Conservation (phyloP, 2,329 filamentous ascomycete genomes). For the Capronia coronata region DNA sequence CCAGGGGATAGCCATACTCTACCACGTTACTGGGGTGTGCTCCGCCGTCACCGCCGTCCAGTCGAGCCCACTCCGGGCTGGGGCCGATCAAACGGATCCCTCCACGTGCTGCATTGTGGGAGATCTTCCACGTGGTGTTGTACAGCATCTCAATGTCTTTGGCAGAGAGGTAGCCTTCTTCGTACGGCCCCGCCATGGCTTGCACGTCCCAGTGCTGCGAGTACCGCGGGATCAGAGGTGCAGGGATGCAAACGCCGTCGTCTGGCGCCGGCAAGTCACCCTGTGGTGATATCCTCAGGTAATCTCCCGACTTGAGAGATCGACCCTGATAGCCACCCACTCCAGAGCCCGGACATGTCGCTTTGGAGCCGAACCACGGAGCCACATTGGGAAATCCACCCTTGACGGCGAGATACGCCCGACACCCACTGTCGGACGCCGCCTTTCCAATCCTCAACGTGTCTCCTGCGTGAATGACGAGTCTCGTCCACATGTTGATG, state of each 20-base stretch:
- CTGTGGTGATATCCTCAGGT: too few relatives aligned
- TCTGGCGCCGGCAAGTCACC: too few relatives aligned
- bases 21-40: background rate
- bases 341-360: conserved; percentile 51
- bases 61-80: conserved; percentile 51
- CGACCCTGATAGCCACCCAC: conserved; percentile 56
- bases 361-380: conserved; percentile 53
- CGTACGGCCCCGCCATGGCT: conserved; percentile 51
- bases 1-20: conserved; percentile 52
- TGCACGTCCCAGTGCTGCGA: conserved; percentile 46
- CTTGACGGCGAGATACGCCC: conserved; percentile 53
- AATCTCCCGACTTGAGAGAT: conserved; percentile 48
- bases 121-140: conserved; percentile 51
- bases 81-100: conserved; percentile 56
- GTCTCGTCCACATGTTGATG: conserved; percentile 51
- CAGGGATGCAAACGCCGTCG: too few relatives aligned
- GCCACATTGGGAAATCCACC: conserved; percentile 51
- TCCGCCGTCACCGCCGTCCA: conserved; percentile 49
- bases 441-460: conserved; percentile 51
- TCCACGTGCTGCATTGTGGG: conserved; percentile 54
- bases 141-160: conserved; percentile 54
- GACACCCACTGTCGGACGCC: conserved; percentile 47
- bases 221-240: conserved; percentile 34
- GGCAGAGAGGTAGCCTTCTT: conserved; percentile 46
- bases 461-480: conserved; percentile 46